These are phyloP conservation scores for Cladobotryum protrusum DNA, from an alignment of 2,329 filamentous ascomycete species.

Conservation along the genomic window DNA sequence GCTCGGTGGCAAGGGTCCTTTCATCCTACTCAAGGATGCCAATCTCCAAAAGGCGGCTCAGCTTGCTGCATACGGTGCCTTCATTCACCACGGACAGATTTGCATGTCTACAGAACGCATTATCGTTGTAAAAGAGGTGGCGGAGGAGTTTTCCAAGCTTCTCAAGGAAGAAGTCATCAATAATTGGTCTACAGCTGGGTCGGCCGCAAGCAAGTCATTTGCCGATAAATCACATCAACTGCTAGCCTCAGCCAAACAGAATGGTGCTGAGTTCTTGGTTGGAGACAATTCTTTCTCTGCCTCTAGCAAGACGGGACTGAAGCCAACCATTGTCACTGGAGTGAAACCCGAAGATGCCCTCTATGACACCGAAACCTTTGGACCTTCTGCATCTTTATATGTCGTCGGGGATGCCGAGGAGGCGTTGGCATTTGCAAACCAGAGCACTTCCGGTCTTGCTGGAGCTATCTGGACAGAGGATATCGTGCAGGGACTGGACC, in stretches of 20 bases:
- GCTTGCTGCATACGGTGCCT: slow-evolving; percentile 63
- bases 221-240: slow-evolving; percentile 44
- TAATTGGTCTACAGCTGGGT: slow-evolving; percentile 34
- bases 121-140: slow-evolving; percentile 45
- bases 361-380: slow-evolving; percentile 72
- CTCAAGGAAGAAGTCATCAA: slow-evolving; percentile 29
- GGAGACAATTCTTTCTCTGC: slow-evolving; percentile 30
- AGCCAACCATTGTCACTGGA: slow-evolving; percentile 60
- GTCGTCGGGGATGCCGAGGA: slow-evolving; percentile 62
- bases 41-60: slow-evolving; percentile 15
- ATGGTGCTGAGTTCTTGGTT: slow-evolving; percentile 52
- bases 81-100: slow-evolving; percentile 70
- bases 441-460: slow-evolving; percentile 71
- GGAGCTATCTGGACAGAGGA: slow-evolving; percentile 67
- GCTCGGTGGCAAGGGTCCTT: slow-evolving; percentile 9
- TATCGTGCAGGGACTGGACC: slow-evolving; percentile 49
- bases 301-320: slow-evolving; percentile 38
- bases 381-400: slow-evolving; percentile 63
- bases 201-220: slow-evolving; percentile 54
- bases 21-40: slow-evolving; percentile 9
- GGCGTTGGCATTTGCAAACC: slow-evolving; percentile 67
- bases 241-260: slow-evolving; percentile 43
- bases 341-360: slow-evolving; percentile 61
- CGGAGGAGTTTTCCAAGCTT: slow-evolving; percentile 34
- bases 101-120: slow-evolving; percentile 83